Base-by-base conservation (phyloP, 1,284 basidiomycete species). In the Mycena sp. region DNA sequence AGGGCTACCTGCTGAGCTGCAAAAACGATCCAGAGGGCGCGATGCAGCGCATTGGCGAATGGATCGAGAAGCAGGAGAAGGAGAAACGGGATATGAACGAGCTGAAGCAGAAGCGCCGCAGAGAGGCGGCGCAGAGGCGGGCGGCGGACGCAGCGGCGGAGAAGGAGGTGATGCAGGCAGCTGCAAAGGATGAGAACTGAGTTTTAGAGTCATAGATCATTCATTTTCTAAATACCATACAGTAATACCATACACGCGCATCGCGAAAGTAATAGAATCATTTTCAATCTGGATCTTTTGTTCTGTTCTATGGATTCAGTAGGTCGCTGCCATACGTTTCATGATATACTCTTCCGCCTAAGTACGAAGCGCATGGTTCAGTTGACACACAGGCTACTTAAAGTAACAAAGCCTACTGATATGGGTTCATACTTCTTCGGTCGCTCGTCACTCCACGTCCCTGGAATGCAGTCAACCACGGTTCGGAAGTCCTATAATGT, bases 1-100 rank as follows among this genome's bases (percentile, higher is more conserved):
- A 84, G 63, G 82, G 81, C 4, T 80, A 79, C 60, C 70, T 84
- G 53, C 75, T 85, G 68, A 69, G 67, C 16, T 76, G 75, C 66
- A 84, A 83, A 71, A 75, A 74, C 19, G 67, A 76, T 23, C 81
- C 83, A 2, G 65, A 69, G 48, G 64, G 61, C 30, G 82, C 81
- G 17, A 68, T 78, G 14, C 64, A 67, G 11, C 74, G 66, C 2
- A 70, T 78, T 10, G 66, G 59, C 3, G 71, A 25, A 6, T 83
- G 81, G 80, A 71, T 81, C 6, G 71, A 59, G 55, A 45, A 63
- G 57, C 63, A 69, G 57, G 69, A 70, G 58, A 49, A 58, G 61
- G 60, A 63, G 61, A 58, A 52, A 53, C 45, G 52, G 32, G 63
- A 61, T 57, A 70, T 64, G 32, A 60, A 67, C 11, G 70, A 64